Percentiles rank a stretch among this genome's conserved stretches.
These are phyloP conservation scores for Erythrobasidium hasegawianum DNA, from an alignment of 1,284 basidiomycete genomes.

Conservation along the genomic window DNA sequence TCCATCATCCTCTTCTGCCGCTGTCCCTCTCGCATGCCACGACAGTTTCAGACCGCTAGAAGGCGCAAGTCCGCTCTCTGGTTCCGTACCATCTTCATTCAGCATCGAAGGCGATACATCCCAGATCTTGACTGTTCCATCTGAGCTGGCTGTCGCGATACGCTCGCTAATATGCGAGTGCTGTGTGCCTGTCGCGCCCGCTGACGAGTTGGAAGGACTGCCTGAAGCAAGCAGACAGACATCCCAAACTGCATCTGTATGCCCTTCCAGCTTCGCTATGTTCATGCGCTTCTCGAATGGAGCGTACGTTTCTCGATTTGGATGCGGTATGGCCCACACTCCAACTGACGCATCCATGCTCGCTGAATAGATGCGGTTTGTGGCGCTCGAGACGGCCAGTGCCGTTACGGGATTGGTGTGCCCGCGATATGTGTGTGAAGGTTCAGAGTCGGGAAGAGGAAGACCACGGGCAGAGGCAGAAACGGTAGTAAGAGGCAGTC, in stretches of 20 bases:
- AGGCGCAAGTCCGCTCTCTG: slow-evolving; percentile 48
- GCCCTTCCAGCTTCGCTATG: slow-evolving; percentile 77
- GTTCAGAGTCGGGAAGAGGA: slow-evolving; percentile 64
- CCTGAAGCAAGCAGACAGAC: slow-evolving; percentile 57
- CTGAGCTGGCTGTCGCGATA: slow-evolving; percentile 82
- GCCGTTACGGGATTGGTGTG: slow-evolving; percentile 90
- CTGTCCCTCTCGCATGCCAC: slow-evolving; percentile 47
- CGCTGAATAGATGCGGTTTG: slow-evolving; percentile 77
- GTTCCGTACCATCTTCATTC: slow-evolving; percentile 49
- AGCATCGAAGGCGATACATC: slow-evolving; percentile 51
- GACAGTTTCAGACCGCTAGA: slow-evolving; percentile 62
- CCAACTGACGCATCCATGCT: slow-evolving; percentile 90
- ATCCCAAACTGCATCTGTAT: slow-evolving; percentile 95
- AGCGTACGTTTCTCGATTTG: slow-evolving; percentile 69
- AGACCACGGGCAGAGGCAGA: slow-evolving; percentile 33
- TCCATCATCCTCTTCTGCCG: slow-evolving; percentile 53
- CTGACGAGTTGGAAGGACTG: slow-evolving; percentile 5
- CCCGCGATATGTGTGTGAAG: slow-evolving; percentile 84
- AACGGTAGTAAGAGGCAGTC: slow-evolving; percentile 52
- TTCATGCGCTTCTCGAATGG: slow-evolving; percentile 75
- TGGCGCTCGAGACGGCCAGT: slow-evolving; percentile 66
- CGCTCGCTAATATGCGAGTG: slow-evolving; percentile 65
- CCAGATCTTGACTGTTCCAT: slow-evolving; percentile 92
- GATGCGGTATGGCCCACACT: slow-evolving; percentile 78
- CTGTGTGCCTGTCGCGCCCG: slow-evolving; percentile 49